Percentiles rank a stretch among this genome's conserved stretches.
Evolutionary conservation across 2,329 filamentous ascomycete genomes (phyloP).

Genomic region (Xenoacremonium recifei): DNA sequence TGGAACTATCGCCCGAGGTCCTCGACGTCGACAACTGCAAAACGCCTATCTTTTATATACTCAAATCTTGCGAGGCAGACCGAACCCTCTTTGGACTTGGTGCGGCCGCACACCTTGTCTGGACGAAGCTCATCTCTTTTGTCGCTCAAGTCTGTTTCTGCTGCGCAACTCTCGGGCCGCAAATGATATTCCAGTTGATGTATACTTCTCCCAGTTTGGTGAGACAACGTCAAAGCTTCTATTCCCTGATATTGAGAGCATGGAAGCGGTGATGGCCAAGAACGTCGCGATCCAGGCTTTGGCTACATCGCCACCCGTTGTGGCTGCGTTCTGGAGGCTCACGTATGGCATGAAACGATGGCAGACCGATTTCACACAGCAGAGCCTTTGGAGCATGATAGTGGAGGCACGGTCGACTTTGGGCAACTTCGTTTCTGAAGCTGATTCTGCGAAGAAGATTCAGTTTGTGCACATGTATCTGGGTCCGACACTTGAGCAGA

Average conservation of each 20-base stretch:
- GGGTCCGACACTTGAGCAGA: background rate
- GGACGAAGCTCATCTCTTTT: constrained; percentile 9
- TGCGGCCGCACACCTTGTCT: constrained; percentile 17
- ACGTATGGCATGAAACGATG: background rate
- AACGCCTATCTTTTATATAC: too few species aligned
- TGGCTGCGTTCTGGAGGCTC: constrained; percentile 21
- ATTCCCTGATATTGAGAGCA: constrained; percentile 8
- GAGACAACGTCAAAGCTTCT: constrained; percentile 10
- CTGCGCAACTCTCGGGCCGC: constrained; percentile 6
- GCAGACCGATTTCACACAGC: too few species aligned
- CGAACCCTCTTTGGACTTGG: constrained; percentile 11
- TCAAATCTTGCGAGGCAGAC: constrained; percentile 21
- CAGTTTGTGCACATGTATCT: constrained; percentile 13
- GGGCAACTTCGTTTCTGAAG: too few species aligned
- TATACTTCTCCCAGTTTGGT: constrained; percentile 20
- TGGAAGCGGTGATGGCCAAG: constrained; percentile 11
- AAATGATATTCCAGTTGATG: constrained; percentile 5
- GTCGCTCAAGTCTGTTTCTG: constrained; percentile 7
- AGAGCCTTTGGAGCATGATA: constrained; percentile 2
- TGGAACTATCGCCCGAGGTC: background rate
- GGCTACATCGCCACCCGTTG: constrained; percentile 23
- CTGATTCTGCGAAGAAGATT: too few species aligned
- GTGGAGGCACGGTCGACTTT: too few species aligned
- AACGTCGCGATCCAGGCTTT: constrained; percentile 19
- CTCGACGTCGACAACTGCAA: constrained; percentile 5